Conservation (phyloP, 2,329 filamentous ascomycete species). For the Trichoderma arundinaceum region DNA sequence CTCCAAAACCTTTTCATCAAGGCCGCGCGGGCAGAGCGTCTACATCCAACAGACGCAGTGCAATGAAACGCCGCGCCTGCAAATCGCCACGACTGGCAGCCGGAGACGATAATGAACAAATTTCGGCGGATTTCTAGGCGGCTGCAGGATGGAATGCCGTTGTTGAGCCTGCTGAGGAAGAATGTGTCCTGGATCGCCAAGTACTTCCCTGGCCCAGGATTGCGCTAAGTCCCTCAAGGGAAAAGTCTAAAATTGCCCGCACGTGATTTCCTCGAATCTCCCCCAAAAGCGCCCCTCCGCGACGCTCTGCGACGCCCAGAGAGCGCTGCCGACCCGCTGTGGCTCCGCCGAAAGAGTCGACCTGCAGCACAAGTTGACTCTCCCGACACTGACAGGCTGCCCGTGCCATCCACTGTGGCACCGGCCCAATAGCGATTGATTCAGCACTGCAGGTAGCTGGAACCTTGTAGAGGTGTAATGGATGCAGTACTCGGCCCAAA, state of each 20-base stretch:
- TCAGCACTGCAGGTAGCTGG: no score
- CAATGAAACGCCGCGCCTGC: conserved; percentile 39
- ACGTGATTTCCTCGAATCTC: conserved; percentile 41
- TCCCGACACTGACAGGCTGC: no score
- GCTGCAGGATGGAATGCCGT: conserved; percentile 40
- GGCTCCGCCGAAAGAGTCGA: background rate
- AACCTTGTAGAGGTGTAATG: no score
- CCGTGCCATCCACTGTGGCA: no score
- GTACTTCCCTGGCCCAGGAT: conserved; percentile 35
- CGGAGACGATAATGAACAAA: conserved; percentile 31
- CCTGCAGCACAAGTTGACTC: no score
- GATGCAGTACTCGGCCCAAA: no score
- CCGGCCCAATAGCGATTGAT: no score
- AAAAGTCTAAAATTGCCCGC: conserved; percentile 41
- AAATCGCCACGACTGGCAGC: conserved; percentile 34
- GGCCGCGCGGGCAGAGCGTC: conserved; percentile 42
- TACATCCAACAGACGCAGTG: conserved; percentile 43
- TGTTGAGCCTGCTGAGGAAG: conserved; percentile 44
- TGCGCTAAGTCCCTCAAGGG: conserved; percentile 41
- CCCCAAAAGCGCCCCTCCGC: background rate
- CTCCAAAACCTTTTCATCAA: conserved; percentile 48
- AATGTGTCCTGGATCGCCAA: conserved; percentile 49
- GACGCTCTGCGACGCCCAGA: background rate
- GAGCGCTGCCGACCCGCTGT: conserved; percentile 1
- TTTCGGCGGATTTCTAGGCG: conserved; percentile 36